Base-by-base conservation (phyloP, 1,284 basidiomycete species). In the Albatrellus sp. region DNA sequence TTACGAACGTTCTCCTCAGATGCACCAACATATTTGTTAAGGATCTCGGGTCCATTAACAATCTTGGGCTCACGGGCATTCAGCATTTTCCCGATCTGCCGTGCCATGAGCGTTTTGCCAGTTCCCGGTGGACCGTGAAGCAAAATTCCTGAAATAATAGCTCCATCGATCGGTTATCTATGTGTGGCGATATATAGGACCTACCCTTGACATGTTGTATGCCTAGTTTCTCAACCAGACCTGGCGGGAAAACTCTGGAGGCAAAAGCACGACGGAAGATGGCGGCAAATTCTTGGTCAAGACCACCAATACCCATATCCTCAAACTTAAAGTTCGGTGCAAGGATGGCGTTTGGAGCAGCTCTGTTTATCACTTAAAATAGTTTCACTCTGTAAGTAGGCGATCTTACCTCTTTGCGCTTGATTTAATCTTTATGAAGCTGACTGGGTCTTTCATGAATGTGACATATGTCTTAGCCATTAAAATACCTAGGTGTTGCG, bases 181-280 rank as follows among this genome's bases (percentile, higher is more conserved):
- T 33, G 7, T 20, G 11, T 19, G 37, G 40, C 5, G 7, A 14
- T 5, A 13, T 35, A 16, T 28, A 14, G 2, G 24, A 51, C 65
- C 40, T 53, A 86, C 90, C 92, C 68, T 98, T 98, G 44, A 98
- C 94, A 62, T 99, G 96, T 62, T 96, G 88, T 48, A 99, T 98
- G 37, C 96, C 96, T 29, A 99, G 79, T 66, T 97, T 98, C 55
- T 98, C 94, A 3, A 99, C 93, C 1, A 98, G 74, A 1, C 80
- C 90, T 0, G 92, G 93, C 19, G 96, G 96, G 66, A 98, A 98
- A 38, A 99, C 93, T 47, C 96, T 90, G 47, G 88, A 92, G 0
- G 96, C 94, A 60, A 99, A 99, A 0, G 96, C 96, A 59, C 96
- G 87, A 61, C 96, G 89, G 71, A 99, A 99, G 60, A 99, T 99